Evolutionary conservation across 106 monocot species (phyloP).

Genomic region (Dendrobium catenatum): DNA sequence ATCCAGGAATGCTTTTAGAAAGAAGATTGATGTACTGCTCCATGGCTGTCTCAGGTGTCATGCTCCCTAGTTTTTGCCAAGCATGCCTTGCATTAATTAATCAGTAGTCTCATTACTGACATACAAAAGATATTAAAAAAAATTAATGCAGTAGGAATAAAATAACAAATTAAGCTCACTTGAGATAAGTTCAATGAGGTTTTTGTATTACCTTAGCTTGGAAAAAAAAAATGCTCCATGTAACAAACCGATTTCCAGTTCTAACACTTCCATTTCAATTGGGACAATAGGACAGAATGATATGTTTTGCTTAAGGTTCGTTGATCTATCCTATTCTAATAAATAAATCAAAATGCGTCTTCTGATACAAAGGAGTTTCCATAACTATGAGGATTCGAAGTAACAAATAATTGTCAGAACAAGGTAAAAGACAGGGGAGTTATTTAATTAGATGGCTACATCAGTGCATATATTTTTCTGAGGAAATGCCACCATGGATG

Average conservation of each 20-base stretch:
- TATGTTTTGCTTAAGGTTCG: not conserved
- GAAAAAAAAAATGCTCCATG: not conserved
- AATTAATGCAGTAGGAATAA: not conserved
- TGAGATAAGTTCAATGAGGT: not conserved
- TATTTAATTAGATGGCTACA: not conserved
- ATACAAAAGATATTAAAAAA: not conserved
- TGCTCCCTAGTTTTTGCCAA: conserved; percentile 57
- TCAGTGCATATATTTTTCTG: not conserved
- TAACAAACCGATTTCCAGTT: not conserved
- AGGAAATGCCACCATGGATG: not conserved
- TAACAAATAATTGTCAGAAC: not conserved
- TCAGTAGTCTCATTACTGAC: conserved; percentile 15
- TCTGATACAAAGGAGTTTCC: not conserved
- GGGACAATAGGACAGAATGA: not conserved
- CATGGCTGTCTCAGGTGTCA: conserved; percentile 67
- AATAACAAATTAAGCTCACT: not conserved
- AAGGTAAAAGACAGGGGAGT: not conserved
- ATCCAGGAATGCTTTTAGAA: conserved; percentile 47
- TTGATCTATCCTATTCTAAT: not conserved
- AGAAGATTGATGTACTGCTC: conserved; percentile 55
- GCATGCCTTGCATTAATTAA: conserved; percentile 47
- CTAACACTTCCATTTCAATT: conserved; percentile 2
- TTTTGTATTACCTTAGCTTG: not conserved
- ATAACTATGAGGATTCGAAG: not conserved
- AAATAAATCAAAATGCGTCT: not conserved